phyloP scores from a whole-genome alignment of 345 rosid genomes.

The Abelmoschus esculentus region DNA sequence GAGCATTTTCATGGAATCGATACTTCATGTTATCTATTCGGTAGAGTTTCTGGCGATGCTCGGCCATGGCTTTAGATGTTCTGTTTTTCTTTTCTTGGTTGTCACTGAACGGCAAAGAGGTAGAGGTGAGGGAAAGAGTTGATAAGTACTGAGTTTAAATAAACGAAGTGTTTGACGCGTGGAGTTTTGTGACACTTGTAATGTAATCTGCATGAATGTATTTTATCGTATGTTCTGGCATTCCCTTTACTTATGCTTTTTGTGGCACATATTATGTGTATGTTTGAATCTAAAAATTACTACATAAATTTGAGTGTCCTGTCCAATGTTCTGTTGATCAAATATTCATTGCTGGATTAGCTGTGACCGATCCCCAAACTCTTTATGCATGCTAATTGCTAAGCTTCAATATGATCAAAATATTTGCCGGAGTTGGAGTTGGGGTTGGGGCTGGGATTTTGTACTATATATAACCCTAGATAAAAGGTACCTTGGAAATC shows the following conservation, averaged over 20 bases:
- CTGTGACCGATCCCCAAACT: too few species aligned
- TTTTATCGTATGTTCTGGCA: too few species aligned
- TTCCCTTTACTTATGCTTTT: not conserved
- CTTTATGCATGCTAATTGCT: too few species aligned
- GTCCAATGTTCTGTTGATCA: not conserved
- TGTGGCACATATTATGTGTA: too few species aligned
- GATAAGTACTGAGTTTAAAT: not conserved
- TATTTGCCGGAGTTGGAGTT: too few species aligned
- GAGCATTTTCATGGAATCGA: not conserved
- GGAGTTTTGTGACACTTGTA: conserved; percentile 14
- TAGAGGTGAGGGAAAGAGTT: not conserved
- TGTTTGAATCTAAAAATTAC: too few species aligned
- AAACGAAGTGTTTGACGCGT: conserved; percentile 13
- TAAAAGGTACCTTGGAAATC: too few species aligned
- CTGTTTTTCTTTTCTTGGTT: not conserved
- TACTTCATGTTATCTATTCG: not conserved
- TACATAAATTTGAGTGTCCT: not conserved
- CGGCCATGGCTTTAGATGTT: not conserved
- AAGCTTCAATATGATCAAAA: too few species aligned
- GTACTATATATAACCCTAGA: too few species aligned
- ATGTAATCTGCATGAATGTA: conserved; percentile 13
- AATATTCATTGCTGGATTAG: too few species aligned
- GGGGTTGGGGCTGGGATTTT: too few species aligned
- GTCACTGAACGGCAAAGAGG: not conserved
- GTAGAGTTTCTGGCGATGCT: not conserved